These are phyloP conservation scores for Aspergillus ruber DNA, from an alignment of 2,329 filamentous ascomycete genomes.

Conservation along the genomic window DNA sequence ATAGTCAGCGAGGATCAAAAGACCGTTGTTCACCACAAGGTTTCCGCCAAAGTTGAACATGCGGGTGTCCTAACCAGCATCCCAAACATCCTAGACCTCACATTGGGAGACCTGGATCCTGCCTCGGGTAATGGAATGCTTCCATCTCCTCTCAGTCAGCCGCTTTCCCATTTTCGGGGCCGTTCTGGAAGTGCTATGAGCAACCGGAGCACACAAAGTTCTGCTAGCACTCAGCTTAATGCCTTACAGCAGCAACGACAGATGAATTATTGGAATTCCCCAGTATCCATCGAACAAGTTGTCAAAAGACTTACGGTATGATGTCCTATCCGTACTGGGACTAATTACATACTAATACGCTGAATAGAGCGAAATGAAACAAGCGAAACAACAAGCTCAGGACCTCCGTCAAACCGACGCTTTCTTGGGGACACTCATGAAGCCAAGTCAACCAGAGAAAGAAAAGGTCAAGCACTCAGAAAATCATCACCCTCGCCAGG, in stretches of 20 bases:
- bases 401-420: slow-evolving; percentile 77
- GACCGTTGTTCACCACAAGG: slow-evolving; percentile 96
- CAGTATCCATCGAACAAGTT: slow-evolving; percentile 89
- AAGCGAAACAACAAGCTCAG: slow-evolving; percentile 77
- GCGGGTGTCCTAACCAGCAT: slow-evolving; percentile 69
- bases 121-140: slow-evolving; percentile 65
- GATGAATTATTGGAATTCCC: slow-evolving; percentile 77
- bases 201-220: slow-evolving; percentile 53
- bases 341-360: slow-evolving; percentile 16
- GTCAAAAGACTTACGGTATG: slow-evolving; percentile 76
- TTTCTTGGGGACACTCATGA: slow-evolving; percentile 70
- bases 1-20: slow-evolving; percentile 99
- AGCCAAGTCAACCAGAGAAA: slow-evolving; percentile 57
- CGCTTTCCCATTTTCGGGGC: slow-evolving; percentile 60
- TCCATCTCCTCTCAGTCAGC: slow-evolving; percentile 60
- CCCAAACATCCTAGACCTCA: slow-evolving; percentile 77
- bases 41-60: slow-evolving; percentile 93
- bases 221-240: slow-evolving; percentile 48
- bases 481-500: slow-evolving; percentile 36
- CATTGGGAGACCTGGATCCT: slow-evolving; percentile 85
- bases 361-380: slow-evolving; percentile 75
- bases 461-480: slow-evolving; percentile 43
- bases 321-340: slow-evolving; percentile 4
- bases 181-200: slow-evolving; percentile 63
- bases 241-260: slow-evolving; percentile 65